Evolutionary conservation across 2,329 filamentous ascomycete species (phyloP), one percentile per base, ranked within the genome.

Genomic region (Colletotrichum sp.): DNA sequence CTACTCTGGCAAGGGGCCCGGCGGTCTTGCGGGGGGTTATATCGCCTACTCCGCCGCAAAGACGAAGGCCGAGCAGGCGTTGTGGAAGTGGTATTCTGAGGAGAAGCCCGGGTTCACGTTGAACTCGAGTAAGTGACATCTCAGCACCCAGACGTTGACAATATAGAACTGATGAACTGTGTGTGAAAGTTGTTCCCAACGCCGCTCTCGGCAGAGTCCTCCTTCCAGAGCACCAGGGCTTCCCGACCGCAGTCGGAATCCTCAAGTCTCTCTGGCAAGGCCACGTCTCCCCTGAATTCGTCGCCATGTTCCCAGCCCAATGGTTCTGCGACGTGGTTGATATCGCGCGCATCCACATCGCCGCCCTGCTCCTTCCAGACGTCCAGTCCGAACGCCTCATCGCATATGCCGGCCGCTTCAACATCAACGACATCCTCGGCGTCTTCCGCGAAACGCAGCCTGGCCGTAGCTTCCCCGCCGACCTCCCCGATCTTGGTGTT

Each of bases 1-100:
- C 5, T 85, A 78, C 30, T 72, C 79, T 71, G 16, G 78, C 77
- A 2, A 77, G 83, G 82, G 83, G 81, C 28, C 82, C 81, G 7
- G 82, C 81, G 13, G 60, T n/a, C 70, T 71, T 19, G 72, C 68
- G 32, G 60, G 72, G 25, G 68, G 85, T 19, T 78, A 78, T 22
- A 77, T 73, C 11, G n/a, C 72, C 15, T 87, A 87, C 72, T 78
- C 77, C 0, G 85, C 86, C 0, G 85, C 84, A 72, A 88, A 87
- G 74, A 78, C 81, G 1, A 82, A 83, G 32, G 80, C 79, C 0
- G 85, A 88, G 68, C 79, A 82, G 74, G 84, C 79, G 3, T 34
- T 84, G 6, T 87, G 86, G 86, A 82, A 84, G 27, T 87, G 82
- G 68, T 76, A 81, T 6, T 75, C 82, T 28, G 80, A 84, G 60